Base-by-base conservation (phyloP, 169 alveolate species). In the Plasmodium sp. region DNA sequence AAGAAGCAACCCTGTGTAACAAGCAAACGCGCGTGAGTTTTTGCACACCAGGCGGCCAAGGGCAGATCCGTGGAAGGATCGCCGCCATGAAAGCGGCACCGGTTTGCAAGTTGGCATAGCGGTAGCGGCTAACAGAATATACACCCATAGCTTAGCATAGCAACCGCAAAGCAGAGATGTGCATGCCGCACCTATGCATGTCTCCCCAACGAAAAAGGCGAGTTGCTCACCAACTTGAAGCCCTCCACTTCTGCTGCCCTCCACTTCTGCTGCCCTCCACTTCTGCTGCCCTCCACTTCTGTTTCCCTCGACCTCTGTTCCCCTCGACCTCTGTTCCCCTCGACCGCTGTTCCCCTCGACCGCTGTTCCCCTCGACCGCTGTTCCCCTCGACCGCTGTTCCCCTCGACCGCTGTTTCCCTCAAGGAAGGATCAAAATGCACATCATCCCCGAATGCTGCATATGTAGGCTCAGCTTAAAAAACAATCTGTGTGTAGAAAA, bases 401-500 rank as follows among this genome's bases (percentile, higher is more conserved):
- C 27, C 27, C 58, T 48, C 58, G n/a, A 48, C 36, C 5, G n/a
- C 34, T 62, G 39, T 62, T 62, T 3, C 75, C 39, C 72, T 14
- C 34, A 18, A 1, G 18, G 39, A 84, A 84, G 14, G 43, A 79
- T 77, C n/a, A 86, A 86, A 86, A 86, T 86, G 94, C 27, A 36
- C 84, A 54, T 77, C 54, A 77, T 86, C 45, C 94, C 94, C 22
- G 85, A 86, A 56, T 86, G 94, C 31, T 86, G 94, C 51, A 86
- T 86, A 51, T 86, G 94, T 86, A 75, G 88, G 67, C 48, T 86
- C 56, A 75, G 88, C 72, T 86, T 86, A 77, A 86, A 86, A 77
- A 77, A 79, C 33, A 86, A 86, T 56, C 81, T 86, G 67, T 86
- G 94, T 56, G 94, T 86, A 77, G 94, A 86, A 86, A 86, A 77